Conservation (phyloP, 148 eudicot genomes). For the Rhododendron ovatum region DNA sequence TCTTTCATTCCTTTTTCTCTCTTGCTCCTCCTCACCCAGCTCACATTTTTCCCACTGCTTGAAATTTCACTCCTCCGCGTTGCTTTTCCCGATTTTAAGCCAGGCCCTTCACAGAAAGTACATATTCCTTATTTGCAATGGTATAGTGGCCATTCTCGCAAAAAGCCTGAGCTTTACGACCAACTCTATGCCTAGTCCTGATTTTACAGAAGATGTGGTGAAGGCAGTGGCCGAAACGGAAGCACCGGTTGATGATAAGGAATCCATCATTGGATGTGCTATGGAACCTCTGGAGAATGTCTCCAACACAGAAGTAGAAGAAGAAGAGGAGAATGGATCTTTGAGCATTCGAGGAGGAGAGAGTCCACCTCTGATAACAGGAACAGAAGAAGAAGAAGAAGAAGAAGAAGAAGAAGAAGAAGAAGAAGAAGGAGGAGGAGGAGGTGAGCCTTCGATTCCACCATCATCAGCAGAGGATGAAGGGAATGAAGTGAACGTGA, state of each 20-base stretch:
- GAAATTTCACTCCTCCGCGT: slow-evolving; percentile 15
- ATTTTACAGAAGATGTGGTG: neutral
- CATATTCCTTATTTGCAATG: slow-evolving; percentile 45
- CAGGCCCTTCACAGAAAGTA: slow-evolving; percentile 26
- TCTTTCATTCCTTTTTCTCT: slow-evolving; percentile 19
- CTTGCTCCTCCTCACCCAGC: slow-evolving; percentile 11
- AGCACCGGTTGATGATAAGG: neutral
- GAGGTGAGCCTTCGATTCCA: neutral
- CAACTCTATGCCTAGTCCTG: neutral
- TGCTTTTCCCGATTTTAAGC: slow-evolving; percentile 12
- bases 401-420: neutral
- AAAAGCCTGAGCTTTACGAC: slow-evolving; percentile 5
- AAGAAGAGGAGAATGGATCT: neutral
- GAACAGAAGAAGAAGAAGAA: slow-evolving; percentile 1
- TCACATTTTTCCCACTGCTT: slow-evolving; percentile 10
- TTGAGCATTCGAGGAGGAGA: neutral
- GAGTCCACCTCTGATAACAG: neutral
- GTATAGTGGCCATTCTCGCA: slow-evolving; percentile 26
- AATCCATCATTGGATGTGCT: neutral
- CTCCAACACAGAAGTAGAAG: neutral
- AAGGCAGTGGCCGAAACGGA: neutral
- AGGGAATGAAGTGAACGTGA: slow-evolving; percentile 6
- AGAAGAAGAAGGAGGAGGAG: neutral
- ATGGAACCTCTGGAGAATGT: neutral
- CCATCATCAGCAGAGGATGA: slow-evolving; percentile 5